A percentile compares a stretch with the other conserved stretches of the same genome.
phyloP scores from a whole-genome alignment of 768 basidiomycete species.

The Amanita muscaria region DNA sequence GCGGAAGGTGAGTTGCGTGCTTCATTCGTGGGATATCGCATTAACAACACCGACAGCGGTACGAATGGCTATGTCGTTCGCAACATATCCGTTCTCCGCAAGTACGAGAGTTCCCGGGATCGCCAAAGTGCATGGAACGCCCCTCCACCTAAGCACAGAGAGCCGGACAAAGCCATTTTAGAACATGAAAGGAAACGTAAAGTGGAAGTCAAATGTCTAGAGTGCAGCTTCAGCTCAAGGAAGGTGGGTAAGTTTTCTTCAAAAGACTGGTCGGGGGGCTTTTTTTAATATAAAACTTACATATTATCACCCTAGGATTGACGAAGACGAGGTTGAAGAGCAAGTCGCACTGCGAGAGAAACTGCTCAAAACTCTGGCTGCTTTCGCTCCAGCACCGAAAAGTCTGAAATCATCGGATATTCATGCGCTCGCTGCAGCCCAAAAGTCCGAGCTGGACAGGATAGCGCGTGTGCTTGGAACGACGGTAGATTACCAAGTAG shows the following conservation, averaged over 20 bases:
- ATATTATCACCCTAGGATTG: constrained; percentile 39
- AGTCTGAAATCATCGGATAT: constrained; percentile 71
- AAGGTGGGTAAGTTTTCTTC: constrained; percentile 66
- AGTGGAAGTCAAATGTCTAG: constrained; percentile 88
- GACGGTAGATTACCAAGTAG: constrained; percentile 73
- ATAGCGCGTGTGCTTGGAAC: constrained; percentile 90
- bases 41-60: too few relatives aligned
- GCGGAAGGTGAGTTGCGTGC: constrained; percentile 88
- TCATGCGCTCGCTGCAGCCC: constrained; percentile 88
- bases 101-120: constrained; percentile 63
- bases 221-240: constrained; percentile 85
- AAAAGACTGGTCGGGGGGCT: too few relatives aligned
- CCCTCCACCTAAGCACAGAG: constrained; percentile 80
- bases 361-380: constrained; percentile 52
- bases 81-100: constrained; percentile 74
- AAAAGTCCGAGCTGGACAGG: constrained; percentile 76
- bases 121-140: constrained; percentile 69
- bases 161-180: constrained; percentile 87
- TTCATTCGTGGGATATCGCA: too few relatives aligned
- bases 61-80: constrained; percentile 91
- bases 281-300: constrained; percentile 3
- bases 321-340: constrained; percentile 71
- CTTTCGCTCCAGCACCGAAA: constrained; percentile 44
- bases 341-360: constrained; percentile 73
- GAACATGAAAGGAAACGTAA: constrained; percentile 94